Base-by-base conservation (phyloP, 805 yeast species). In the Sugiyamaella qingdaonensis region DNA sequence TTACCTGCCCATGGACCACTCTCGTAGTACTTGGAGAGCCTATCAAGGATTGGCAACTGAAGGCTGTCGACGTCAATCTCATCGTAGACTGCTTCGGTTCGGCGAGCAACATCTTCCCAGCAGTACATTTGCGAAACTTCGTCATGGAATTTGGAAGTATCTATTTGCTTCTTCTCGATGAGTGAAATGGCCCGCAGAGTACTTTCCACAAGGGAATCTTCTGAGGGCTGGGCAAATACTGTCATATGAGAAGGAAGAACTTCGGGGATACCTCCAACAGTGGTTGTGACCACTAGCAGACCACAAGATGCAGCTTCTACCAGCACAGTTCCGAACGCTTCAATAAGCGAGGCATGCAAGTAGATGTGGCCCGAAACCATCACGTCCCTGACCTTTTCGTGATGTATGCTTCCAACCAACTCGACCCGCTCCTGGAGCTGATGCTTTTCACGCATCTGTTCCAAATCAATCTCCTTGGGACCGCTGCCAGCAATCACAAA, bases 241-340 rank as follows among this genome's bases (percentile, higher is more conserved):
- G 96, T 90, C 98, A 94, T 94, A 62, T 90, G 87, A 21, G 78
- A 77, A 0, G 99, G 99, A 36, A 94, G 70, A 2, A 94, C 98
- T 65, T 94, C 99, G 0, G 97, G 97, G 37, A 94, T 91, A 4
- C 99, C 99, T 10, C 99, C 99, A 0, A 94, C 99, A 54, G 83
- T 82, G 0, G 99, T 94, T 0, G 97, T 90, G 0, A 94, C 99
- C 1, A 94, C 96, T 16, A 88, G 75, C 35, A 94, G 68, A 0
- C 97, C 97, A 73, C 98, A 94, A 0, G 96, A 86, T 0, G 97
- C 99, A 0, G 99, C 99, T 66, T 94, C 99, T 0, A 94, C 96
- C 10, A 94, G 72, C 0, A 89, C 98, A 0, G 99, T 94, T 2
- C 99, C 99, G 70, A 94, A 94, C 0, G 98, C 99, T 67, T 94